Percentiles rank a stretch among this genome's conserved stretches.
Conservation (phyloP, 768 basidiomycete species). For the Lactarius sanguifluus region DNA sequence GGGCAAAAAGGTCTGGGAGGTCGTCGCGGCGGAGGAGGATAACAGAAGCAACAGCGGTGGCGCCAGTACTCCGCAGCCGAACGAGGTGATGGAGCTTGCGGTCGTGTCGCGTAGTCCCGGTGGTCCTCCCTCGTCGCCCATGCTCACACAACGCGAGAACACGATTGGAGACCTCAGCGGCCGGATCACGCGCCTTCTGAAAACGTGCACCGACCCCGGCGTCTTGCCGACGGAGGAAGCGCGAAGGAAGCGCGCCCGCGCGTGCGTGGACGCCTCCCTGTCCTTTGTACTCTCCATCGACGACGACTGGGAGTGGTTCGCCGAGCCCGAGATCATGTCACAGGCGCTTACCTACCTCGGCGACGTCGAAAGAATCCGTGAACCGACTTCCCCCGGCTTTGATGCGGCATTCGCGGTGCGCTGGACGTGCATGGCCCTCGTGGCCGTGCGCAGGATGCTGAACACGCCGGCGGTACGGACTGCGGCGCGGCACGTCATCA, state of each 20-base stretch:
- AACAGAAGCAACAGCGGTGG: neutral
- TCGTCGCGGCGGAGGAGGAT: neutral
- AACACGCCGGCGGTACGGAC: neutral
- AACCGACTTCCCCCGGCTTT: slow-evolving; percentile 3
- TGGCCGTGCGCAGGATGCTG: slow-evolving; percentile 17
- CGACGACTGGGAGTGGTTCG: slow-evolving; percentile 20
- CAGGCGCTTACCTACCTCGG: slow-evolving; percentile 21
- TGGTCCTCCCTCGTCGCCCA: too few relatives aligned
- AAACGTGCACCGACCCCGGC: slow-evolving; percentile 20
- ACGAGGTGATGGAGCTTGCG: neutral
- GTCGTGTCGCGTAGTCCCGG: neutral
- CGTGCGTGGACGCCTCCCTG: slow-evolving; percentile 17
- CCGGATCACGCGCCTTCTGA: slow-evolving; percentile 17
- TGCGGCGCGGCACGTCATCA: slow-evolving; percentile 12
- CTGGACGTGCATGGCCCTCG: slow-evolving; percentile 23
- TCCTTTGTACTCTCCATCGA: slow-evolving; percentile 20
- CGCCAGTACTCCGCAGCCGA: neutral
- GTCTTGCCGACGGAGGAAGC: slow-evolving; percentile 12
- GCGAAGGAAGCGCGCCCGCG: slow-evolving; percentile 20
- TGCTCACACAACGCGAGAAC: slow-evolving; percentile 3
- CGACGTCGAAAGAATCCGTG: slow-evolving; percentile 8
- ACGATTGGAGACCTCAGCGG: slow-evolving; percentile 18
- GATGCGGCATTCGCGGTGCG: slow-evolving; percentile 14
- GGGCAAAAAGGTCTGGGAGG: slow-evolving; percentile 12
- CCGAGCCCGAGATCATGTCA: slow-evolving; percentile 16